These are phyloP conservation scores for Dendrostoma leiphaemia DNA, from an alignment of 2,329 filamentous ascomycete species.

Conservation along the genomic window DNA sequence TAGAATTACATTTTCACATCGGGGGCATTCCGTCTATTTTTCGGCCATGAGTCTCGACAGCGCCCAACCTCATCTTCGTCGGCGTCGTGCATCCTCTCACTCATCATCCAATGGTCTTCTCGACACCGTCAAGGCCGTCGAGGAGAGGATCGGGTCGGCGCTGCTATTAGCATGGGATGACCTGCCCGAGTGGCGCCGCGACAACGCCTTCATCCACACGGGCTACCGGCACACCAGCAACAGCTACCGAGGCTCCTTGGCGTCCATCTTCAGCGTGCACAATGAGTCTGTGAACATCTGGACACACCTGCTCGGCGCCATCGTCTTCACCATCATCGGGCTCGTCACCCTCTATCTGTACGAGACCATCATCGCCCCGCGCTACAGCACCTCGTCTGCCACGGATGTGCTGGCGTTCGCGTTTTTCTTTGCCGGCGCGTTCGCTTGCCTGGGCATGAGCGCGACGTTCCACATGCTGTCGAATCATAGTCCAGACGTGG, in stretches of 20 bases:
- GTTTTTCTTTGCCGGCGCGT: constrained; percentile 77
- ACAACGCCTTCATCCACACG: constrained; percentile 54
- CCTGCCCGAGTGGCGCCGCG: constrained; percentile 56
- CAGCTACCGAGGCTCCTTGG: constrained; percentile 45
- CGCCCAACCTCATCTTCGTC: not conserved
- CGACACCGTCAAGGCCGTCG: constrained; percentile 30
- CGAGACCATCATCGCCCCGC: constrained; percentile 49
- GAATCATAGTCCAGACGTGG: constrained; percentile 79
- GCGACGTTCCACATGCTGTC: constrained; percentile 81
- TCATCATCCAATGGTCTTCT: constrained; percentile 13
- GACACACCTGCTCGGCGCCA: constrained; percentile 63
- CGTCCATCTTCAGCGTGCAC: constrained; percentile 53
- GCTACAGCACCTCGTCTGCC: constrained; percentile 61
- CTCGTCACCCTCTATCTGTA: constrained; percentile 52
- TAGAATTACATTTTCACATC: no score
- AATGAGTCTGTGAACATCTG: constrained; percentile 61
- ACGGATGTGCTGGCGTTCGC: constrained; percentile 70
- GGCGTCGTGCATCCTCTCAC: constrained; percentile 8
- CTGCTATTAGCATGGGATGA: constrained; percentile 57
- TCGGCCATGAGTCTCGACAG: not conserved
- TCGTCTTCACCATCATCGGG: constrained; percentile 46
- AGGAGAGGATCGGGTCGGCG: constrained; percentile 37
- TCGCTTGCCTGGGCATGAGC: constrained; percentile 74
- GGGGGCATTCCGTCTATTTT: not conserved
- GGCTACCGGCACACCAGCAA: constrained; percentile 53